A percentile compares a stretch with the other conserved stretches of the same genome.
Conservation (phyloP, 2,329 filamentous ascomycete species). For the Beauveria pseudobassiana region DNA sequence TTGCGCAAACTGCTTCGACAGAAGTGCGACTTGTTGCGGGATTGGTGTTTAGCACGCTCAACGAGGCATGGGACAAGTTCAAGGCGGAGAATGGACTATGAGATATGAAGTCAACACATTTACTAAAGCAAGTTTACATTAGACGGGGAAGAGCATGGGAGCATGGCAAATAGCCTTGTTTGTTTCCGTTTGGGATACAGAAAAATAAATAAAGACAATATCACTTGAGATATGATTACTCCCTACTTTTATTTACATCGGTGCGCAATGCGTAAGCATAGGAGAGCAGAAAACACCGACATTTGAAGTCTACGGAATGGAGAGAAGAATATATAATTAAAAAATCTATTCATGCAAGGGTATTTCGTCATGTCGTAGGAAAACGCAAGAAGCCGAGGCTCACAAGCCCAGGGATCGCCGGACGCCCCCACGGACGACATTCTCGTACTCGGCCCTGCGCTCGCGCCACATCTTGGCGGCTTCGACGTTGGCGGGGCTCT, state of each 20-base stretch:
- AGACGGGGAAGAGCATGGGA: background rate
- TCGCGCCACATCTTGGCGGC: slow-evolving; percentile 96
- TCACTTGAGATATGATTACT: too few species aligned
- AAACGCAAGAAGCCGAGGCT: background rate
- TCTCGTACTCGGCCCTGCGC: slow-evolving; percentile 73
- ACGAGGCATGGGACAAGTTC: slow-evolving; percentile 69
- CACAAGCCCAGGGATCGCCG: slow-evolving; percentile 69
- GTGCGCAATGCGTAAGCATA: too few species aligned
- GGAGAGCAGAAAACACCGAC: too few species aligned
- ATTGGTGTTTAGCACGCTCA: slow-evolving; percentile 59
- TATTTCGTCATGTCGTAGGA: background rate
- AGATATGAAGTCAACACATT: slow-evolving; percentile 10
- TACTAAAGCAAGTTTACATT: slow-evolving; percentile 4
- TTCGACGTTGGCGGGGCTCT: slow-evolving; percentile 93
- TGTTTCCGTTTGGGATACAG: too few species aligned
- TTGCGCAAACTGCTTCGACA: slow-evolving; percentile 56
- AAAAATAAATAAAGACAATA: too few species aligned
- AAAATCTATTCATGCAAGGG: background rate
- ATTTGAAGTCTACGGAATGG: too few species aligned
- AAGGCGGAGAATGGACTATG: slow-evolving; percentile 60
- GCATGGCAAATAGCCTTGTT: too few species aligned
- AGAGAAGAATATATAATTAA: background rate
- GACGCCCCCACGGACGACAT: slow-evolving; percentile 75
- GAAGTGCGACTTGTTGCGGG: slow-evolving; percentile 60
- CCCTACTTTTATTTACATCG: too few species aligned